Conservation (phyloP, 768 basidiomycete species). For the Pleurotus cornucopiae region DNA sequence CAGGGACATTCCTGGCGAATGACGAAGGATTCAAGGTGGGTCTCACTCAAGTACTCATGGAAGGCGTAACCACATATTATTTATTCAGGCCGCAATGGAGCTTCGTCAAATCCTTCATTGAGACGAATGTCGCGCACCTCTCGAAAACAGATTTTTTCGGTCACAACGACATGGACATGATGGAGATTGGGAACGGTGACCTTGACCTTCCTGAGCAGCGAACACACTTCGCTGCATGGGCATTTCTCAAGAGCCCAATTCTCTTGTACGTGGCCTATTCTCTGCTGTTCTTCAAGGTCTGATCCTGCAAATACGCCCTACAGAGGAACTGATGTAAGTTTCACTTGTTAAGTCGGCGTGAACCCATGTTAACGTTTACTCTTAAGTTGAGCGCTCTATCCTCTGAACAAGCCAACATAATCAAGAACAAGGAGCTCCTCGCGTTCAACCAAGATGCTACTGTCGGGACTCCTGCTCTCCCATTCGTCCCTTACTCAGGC, state of each 20-base stretch:
- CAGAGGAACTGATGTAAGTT: slow-evolving; percentile 36
- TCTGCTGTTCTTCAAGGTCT: not conserved
- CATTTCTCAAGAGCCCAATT: slow-evolving; percentile 55
- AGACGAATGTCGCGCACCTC: slow-evolving; percentile 36
- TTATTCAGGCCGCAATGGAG: slow-evolving; percentile 39
- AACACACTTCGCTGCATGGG: slow-evolving; percentile 57
- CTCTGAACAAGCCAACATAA: slow-evolving; percentile 39
- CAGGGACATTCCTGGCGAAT: slow-evolving; percentile 55
- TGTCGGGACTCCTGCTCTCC: slow-evolving; percentile 41
- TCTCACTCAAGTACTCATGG: not conserved
- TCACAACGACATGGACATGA: slow-evolving; percentile 62
- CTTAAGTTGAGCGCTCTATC: slow-evolving; percentile 37
- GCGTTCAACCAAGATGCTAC: slow-evolving; percentile 50
- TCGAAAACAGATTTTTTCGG: slow-evolving; percentile 39
- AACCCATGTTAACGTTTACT: not conserved
- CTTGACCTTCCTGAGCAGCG: slow-evolving; percentile 46
- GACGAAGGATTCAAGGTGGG: slow-evolving; percentile 40
- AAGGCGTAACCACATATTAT: not conserved
- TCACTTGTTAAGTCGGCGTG: not conserved
- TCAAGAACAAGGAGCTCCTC: slow-evolving; percentile 47
- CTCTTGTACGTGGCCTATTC: slow-evolving; percentile 29
- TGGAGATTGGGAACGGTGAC: slow-evolving; percentile 48
- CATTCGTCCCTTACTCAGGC: slow-evolving; percentile 39
- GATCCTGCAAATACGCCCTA: not conserved
- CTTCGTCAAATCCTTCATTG: slow-evolving; percentile 43